Percentiles rank a stretch among this genome's conserved stretches.
These are phyloP conservation scores for Aphanomyces stellatus DNA, from an alignment of 352 stramenopile genomes.

Conservation along the genomic window DNA sequence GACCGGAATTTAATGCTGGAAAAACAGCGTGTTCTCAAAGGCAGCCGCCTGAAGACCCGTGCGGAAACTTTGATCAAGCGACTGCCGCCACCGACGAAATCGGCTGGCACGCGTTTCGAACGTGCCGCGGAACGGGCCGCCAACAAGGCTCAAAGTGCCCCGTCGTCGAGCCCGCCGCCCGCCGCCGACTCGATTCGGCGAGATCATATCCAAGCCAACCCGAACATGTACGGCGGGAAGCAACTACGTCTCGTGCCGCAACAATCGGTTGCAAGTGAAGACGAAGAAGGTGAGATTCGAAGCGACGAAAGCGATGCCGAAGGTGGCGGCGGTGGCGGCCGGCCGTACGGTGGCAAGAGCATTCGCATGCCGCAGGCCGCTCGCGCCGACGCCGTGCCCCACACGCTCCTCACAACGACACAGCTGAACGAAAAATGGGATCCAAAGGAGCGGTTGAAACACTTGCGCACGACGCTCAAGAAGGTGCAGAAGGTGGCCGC, in stretches of 20 bases:
- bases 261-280: background rate
- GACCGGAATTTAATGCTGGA: slow-evolving; percentile 73
- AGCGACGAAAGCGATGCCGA: background rate
- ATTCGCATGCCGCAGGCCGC: background rate
- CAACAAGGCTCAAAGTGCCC: background rate
- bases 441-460: slow-evolving; percentile 57
- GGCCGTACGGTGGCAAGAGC: slow-evolving; percentile 15
- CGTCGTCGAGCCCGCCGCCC: background rate
- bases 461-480: slow-evolving; percentile 73
- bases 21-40: slow-evolving; percentile 69
- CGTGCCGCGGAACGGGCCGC: background rate
- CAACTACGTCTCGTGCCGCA: slow-evolving; percentile 2
- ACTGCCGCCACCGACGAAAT: slow-evolving; percentile 35
- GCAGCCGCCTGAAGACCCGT: slow-evolving; percentile 76
- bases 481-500: slow-evolving; percentile 81
- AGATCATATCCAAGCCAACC: slow-evolving; percentile 4
- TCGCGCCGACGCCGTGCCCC: background rate
- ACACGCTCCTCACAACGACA: slow-evolving; percentile 32
- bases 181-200: slow-evolving; percentile 11
- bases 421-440: slow-evolving; percentile 72
- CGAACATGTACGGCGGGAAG: slow-evolving; percentile 11
- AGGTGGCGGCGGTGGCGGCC: background rate
- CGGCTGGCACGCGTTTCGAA: background rate
- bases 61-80: slow-evolving; percentile 75
- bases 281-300: slow-evolving; percentile 12